These are phyloP conservation scores for Polytrichum commune DNA, from an alignment of 225 moss, liverwort and hornwort genomes.

Conservation along the genomic window DNA sequence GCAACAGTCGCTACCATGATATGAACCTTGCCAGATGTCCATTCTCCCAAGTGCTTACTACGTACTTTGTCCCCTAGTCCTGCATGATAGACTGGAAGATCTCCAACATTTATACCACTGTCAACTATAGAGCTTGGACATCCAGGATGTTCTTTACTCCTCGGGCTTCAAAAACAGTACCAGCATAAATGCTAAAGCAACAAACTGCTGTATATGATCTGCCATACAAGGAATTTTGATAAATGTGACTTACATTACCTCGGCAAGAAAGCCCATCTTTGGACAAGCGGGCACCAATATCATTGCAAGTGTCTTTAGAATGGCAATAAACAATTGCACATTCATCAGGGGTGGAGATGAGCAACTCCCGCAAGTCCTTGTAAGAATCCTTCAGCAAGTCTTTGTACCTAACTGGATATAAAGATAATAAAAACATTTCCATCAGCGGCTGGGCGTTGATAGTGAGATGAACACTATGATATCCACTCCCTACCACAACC, in stretches of 20 bases:
- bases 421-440: constrained; percentile 4
- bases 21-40: constrained; percentile 61
- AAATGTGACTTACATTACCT: constrained; percentile 25
- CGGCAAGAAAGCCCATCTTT: constrained; percentile 58
- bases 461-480: too few species aligned
- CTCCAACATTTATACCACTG: constrained; percentile 3
- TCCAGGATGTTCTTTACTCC: too few species aligned
- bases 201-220: constrained; percentile 1
- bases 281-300: constrained; percentile 54
- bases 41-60: constrained; percentile 52
- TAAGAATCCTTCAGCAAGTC: constrained; percentile 60
- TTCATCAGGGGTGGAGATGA: constrained; percentile 33
- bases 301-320: constrained; percentile 63
- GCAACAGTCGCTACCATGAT: constrained; percentile 74
- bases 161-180: too few species aligned
- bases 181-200: too few species aligned
- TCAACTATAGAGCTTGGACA: too few species aligned
- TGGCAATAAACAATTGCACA: constrained; percentile 77
- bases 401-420: constrained; percentile 62
- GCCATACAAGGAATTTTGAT: constrained; percentile 7
- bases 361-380: constrained; percentile 45
- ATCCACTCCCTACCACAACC: too few species aligned
- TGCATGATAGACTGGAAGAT: constrained; percentile 57
- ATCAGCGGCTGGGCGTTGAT: not conserved
- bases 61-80: constrained; percentile 51